Evolutionary conservation across 257 asterid genomes (phyloP).

Genomic region (Penstemon newberryi): DNA sequence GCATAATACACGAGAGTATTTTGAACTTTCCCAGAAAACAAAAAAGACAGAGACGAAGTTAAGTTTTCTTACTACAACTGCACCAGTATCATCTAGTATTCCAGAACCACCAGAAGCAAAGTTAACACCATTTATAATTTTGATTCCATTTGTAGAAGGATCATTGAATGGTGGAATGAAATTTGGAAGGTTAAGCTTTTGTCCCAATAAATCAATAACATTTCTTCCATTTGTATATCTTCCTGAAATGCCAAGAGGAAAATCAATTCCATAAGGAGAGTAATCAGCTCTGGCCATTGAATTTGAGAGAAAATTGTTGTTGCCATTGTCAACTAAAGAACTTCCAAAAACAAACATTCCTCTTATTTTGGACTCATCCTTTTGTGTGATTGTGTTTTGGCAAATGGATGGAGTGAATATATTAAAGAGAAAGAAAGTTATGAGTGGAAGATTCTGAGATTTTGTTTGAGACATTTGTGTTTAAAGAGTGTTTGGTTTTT

Average conservation of each 20-base stretch:
- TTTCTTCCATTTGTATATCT: slow-evolving; percentile 73
- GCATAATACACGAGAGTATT: no score
- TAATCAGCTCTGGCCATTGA: slow-evolving; percentile 63
- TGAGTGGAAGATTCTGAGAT: slow-evolving; percentile 17
- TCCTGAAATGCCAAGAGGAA: slow-evolving; percentile 58
- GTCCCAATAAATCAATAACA: slow-evolving; percentile 60
- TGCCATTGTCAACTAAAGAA: slow-evolving; percentile 81
- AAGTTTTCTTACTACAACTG: slow-evolving; percentile 43
- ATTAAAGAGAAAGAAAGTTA: slow-evolving; percentile 19
- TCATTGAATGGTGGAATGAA: slow-evolving; percentile 61
- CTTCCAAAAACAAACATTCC: slow-evolving; percentile 93
- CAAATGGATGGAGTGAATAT: slow-evolving; percentile 24
- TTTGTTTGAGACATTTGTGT: slow-evolving; percentile 25
- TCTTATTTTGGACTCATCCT: slow-evolving; percentile 26
- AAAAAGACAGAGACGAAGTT: not conserved
- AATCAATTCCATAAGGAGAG: slow-evolving; percentile 72
- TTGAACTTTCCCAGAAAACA: not conserved
- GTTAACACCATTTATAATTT: slow-evolving; percentile 61
- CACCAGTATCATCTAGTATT: slow-evolving; percentile 67
- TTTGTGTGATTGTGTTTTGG: slow-evolving; percentile 1
- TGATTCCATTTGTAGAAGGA: slow-evolving; percentile 62
- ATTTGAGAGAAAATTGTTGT: slow-evolving; percentile 58
- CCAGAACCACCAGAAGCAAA: slow-evolving; percentile 89
- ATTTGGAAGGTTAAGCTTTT: slow-evolving; percentile 38
- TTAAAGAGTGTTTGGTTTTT: not conserved